Percentiles rank a stretch among this genome's conserved stretches.
Evolutionary conservation across 192 early-diverging fungal genomes (phyloP).

Genomic region (Backusella australiensis): DNA sequence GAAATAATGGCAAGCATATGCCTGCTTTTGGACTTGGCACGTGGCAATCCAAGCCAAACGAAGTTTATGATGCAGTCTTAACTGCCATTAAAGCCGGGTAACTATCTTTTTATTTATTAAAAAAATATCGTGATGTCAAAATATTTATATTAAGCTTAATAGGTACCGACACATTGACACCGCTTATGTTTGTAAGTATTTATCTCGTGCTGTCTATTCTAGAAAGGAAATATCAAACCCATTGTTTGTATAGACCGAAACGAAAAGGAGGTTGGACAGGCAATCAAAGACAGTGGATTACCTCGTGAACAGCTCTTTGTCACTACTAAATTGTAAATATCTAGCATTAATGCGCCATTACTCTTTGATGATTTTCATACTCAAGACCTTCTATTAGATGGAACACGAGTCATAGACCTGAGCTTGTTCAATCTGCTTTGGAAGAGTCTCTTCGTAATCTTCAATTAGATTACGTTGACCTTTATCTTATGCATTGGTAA

Average conservation of each 20-base stretch:
- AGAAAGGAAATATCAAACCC: not conserved
- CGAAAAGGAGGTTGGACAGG: slow-evolving; percentile 77
- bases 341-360: not conserved
- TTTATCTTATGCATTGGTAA: slow-evolving; percentile 60
- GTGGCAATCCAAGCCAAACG: slow-evolving; percentile 56
- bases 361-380: not conserved
- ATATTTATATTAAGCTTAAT: not conserved
- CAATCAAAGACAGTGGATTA: slow-evolving; percentile 55
- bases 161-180: slow-evolving; percentile 34
- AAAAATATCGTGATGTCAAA: slow-evolving; percentile 5
- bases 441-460: slow-evolving; percentile 68
- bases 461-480: slow-evolving; percentile 74
- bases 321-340: slow-evolving; percentile 58
- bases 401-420: slow-evolving; percentile 53
- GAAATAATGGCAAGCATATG: slow-evolving; percentile 60
- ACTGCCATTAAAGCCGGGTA: slow-evolving; percentile 67
- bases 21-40: slow-evolving; percentile 49
- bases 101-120: slow-evolving; percentile 15
- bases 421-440: slow-evolving; percentile 60
- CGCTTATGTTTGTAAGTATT: slow-evolving; percentile 30
- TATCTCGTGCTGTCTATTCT: not conserved
- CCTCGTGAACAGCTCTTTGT: slow-evolving; percentile 74
- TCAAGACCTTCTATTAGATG: slow-evolving; percentile 18
- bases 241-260: slow-evolving; percentile 59
- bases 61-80: slow-evolving; percentile 61